Evolutionary conservation across 2,329 filamentous ascomycete genomes (phyloP).

Genomic region (Metarhizium brunneum): DNA sequence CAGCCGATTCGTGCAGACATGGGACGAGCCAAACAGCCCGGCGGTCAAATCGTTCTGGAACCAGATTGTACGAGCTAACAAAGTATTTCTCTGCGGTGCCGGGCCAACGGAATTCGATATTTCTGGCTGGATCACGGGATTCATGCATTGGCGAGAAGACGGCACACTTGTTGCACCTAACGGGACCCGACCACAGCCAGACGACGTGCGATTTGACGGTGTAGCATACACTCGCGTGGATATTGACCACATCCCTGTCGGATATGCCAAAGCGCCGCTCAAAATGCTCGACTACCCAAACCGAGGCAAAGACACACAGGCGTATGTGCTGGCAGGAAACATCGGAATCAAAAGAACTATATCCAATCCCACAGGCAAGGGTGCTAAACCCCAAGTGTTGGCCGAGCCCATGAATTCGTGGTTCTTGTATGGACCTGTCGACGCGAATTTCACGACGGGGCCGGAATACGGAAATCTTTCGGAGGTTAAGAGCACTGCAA

Average conservation of each 20-base stretch:
- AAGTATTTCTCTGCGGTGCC: conserved; percentile 18
- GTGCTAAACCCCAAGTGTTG: conserved; percentile 12
- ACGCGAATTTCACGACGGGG: conserved; percentile 13
- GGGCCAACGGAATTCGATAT: conserved; percentile 25
- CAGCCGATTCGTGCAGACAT: conserved; percentile 32
- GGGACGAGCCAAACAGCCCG: conserved; percentile 26
- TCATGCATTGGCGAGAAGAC: conserved; percentile 32
- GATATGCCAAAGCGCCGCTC: conserved; percentile 31
- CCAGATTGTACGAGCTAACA: conserved; percentile 27
- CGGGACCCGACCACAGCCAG: conserved; percentile 4
- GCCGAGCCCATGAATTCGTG: conserved; percentile 28
- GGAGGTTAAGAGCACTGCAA: conserved; percentile 14
- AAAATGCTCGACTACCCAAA: conserved; percentile 22
- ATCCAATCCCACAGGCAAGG: conserved; percentile 1
- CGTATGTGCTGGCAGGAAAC: conserved; percentile 29
- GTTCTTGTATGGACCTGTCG: conserved; percentile 30
- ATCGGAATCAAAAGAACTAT: conserved; percentile 22
- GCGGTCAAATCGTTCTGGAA: conserved; percentile 33
- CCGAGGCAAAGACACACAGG: conserved; percentile 11
- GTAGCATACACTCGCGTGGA: conserved; percentile 18
- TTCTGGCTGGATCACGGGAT: conserved; percentile 40
- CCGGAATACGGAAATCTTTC: conserved; percentile 11
- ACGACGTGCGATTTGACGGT: conserved; percentile 16
- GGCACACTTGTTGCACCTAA: conserved; percentile 18
- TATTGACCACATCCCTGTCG: conserved; percentile 23